Evolutionary conservation across 352 stramenopile genomes (phyloP).

Genomic region (Halophytophthora polymorphica): DNA sequence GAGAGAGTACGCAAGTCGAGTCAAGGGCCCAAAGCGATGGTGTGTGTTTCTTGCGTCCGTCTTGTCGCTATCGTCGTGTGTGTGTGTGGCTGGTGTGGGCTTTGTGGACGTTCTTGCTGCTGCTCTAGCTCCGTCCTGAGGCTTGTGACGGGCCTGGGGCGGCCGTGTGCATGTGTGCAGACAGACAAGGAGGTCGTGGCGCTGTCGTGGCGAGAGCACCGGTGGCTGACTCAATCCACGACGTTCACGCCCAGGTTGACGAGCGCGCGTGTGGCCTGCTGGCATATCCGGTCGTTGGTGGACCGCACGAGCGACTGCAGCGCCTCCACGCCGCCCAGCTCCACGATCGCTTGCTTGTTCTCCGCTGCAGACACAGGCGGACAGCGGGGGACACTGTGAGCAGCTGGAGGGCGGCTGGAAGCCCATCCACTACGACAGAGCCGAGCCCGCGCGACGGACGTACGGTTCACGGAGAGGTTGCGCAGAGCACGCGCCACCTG

Average conservation of each 20-base stretch:
- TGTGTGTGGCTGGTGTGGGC: slow-evolving; percentile 15
- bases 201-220: neutral
- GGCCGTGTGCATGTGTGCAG: neutral
- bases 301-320: slow-evolving; percentile 77
- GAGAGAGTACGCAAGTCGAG: neutral
- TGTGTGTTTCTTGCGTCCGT: neutral
- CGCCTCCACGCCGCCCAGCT: slow-evolving; percentile 77
- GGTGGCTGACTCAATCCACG: slow-evolving; percentile 40
- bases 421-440: too few species aligned
- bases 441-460: slow-evolving; percentile 15
- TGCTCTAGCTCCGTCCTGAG: slow-evolving; percentile 8
- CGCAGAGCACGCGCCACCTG: slow-evolving; percentile 89
- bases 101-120: slow-evolving; percentile 5
- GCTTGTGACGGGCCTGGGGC: neutral
- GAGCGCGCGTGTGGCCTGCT: slow-evolving; percentile 83
- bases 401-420: too few species aligned
- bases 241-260: slow-evolving; percentile 87
- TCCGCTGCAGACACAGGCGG: slow-evolving; percentile 41
- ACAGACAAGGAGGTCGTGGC: neutral
- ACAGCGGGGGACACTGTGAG: neutral
- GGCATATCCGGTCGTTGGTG: slow-evolving; percentile 86
- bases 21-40: too few species aligned
- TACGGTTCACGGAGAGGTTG: slow-evolving; percentile 93
- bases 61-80: neutral
- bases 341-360: slow-evolving; percentile 89